phyloP scores from a whole-genome alignment of 2,329 filamentous ascomycete genomes.

The Grosmannia serpens region DNA sequence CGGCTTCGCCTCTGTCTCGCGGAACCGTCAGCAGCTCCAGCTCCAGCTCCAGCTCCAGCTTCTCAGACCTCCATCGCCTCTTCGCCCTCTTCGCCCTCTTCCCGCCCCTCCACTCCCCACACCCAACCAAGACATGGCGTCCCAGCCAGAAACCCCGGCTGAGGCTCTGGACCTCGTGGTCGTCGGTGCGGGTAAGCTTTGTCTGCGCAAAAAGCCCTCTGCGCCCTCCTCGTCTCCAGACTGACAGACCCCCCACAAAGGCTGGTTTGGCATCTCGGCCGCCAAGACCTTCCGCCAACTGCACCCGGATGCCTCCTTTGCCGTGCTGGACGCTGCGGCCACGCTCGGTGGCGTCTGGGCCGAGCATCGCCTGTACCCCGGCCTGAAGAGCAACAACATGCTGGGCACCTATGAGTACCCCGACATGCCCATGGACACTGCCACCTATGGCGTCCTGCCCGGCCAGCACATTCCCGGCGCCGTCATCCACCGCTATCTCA shows the following conservation, averaged over 20 bases:
- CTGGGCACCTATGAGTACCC: slow-evolving; percentile 61
- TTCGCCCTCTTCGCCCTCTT: neutral
- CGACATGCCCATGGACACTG: slow-evolving; percentile 57
- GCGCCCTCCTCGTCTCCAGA: too few relatives aligned
- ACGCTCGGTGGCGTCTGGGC: slow-evolving; percentile 62
- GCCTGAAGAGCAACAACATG: slow-evolving; percentile 64
- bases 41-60: neutral
- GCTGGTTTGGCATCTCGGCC: slow-evolving; percentile 38
- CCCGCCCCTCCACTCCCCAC: neutral
- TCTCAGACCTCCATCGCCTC: neutral
- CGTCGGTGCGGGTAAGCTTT: slow-evolving; percentile 41
- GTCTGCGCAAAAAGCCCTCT: neutral
- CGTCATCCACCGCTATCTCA: slow-evolving; percentile 36
- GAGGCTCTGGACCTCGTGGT: slow-evolving; percentile 36
- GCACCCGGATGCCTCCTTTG: slow-evolving; percentile 43
- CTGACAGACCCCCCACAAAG: slow-evolving; percentile 5
- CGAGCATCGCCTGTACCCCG: slow-evolving; percentile 52
- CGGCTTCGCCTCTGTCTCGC: too few relatives aligned
- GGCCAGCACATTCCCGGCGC: slow-evolving; percentile 36
- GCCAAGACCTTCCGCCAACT: slow-evolving; percentile 51
- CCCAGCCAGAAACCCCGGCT: slow-evolving; percentile 16
- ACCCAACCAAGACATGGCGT: neutral
- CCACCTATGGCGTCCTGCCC: slow-evolving; percentile 34
- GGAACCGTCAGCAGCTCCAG: too few relatives aligned
- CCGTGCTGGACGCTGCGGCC: slow-evolving; percentile 44